Evolutionary conservation across 805 yeast species (phyloP), one percentile per base, ranked within the genome.

Genomic region (Lachancea lanzarotensis): DNA sequence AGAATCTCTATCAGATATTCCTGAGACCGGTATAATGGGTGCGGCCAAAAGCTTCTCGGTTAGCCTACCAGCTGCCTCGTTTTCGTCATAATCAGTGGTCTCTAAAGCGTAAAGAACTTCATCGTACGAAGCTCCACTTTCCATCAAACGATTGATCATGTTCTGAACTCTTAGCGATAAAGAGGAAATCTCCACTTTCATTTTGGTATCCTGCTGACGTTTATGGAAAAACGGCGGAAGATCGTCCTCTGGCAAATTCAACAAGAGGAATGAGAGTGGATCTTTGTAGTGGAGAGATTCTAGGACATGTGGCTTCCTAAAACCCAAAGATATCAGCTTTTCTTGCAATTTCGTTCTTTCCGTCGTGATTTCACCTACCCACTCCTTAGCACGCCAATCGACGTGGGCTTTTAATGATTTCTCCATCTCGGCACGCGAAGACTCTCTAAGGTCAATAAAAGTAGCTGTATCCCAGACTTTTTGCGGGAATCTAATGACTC

Each of bases 181-280:
- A 2, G 54, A 48, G 3, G 64, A 49, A 29, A 74, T 65, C 48
- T 75, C 84, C 35, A 84, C 69, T 43, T 75, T 72, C 19, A 80
- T 74, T 39, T 74, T 76, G 0, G 82, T 69, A 52, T 81, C 88
- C 37, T 72, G 73, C 18, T 73, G 72, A 34, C 76, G 66, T 48
- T 81, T 79, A 15, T 74, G 71, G 55, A 84, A 84, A 38, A 71
- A 68, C 0, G 66, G 52, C 0, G 98, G 98, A 27, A 91, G 68
- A 56, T 91, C 98, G 58, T 90, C 98, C 51, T 93, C 97, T 0
- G 98, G 98, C 2, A 91, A 77, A 56, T 91, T 93, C 52, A 90
- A 81, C 10, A 91, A 65, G 16, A 91, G 72, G 69, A 66, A 70
- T 0, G 73, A 68, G 7, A 70, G 43, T 1, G 75, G 73, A 52